Conservation (phyloP, 148 eudicot genomes). For the Limonium bicolor region DNA sequence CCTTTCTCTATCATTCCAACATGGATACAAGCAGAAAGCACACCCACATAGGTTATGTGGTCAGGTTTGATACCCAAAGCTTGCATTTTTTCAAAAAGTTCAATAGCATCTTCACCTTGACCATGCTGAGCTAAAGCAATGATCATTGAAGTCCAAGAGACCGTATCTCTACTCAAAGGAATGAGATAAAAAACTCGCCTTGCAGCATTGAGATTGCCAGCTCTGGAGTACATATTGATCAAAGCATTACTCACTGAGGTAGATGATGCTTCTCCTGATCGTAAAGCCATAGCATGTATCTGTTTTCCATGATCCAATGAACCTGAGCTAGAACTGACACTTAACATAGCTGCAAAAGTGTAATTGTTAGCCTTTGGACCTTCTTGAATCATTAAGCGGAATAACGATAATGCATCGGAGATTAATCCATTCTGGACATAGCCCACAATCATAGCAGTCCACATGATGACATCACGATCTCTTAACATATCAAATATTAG, state of each 20-base stretch:
- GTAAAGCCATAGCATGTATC: slow-evolving; percentile 23
- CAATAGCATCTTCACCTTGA: slow-evolving; percentile 26
- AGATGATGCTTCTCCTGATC: slow-evolving; percentile 16
- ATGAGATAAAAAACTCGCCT: slow-evolving; percentile 15
- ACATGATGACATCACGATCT: slow-evolving; percentile 21
- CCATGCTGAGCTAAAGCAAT: slow-evolving; percentile 38
- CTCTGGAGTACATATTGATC: slow-evolving; percentile 27
- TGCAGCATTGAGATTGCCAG: slow-evolving; percentile 16
- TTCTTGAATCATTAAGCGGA: slow-evolving; percentile 23
- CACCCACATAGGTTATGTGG: slow-evolving; percentile 30
- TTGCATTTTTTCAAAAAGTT: slow-evolving; percentile 24
- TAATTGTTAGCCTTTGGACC: slow-evolving; percentile 27
- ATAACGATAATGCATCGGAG: slow-evolving; percentile 19
- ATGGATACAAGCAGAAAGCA: slow-evolving; percentile 27
- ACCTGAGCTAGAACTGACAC: slow-evolving; percentile 21
- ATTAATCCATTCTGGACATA: slow-evolving; percentile 23
- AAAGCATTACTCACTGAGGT: slow-evolving; percentile 25
- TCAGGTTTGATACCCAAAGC: slow-evolving; percentile 21
- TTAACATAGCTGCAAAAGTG: slow-evolving; percentile 26
- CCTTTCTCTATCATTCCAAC: slow-evolving; percentile 27
- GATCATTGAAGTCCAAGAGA: slow-evolving; percentile 36
- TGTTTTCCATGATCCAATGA: slow-evolving; percentile 26
- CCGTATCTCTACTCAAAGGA: slow-evolving; percentile 10
- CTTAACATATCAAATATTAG: slow-evolving; percentile 21
- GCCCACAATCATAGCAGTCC: slow-evolving; percentile 40